Percentiles rank a stretch among this genome's conserved stretches.
Evolutionary conservation across 257 asterid species (phyloP).

Genomic region (Solanum clarkiae): DNA sequence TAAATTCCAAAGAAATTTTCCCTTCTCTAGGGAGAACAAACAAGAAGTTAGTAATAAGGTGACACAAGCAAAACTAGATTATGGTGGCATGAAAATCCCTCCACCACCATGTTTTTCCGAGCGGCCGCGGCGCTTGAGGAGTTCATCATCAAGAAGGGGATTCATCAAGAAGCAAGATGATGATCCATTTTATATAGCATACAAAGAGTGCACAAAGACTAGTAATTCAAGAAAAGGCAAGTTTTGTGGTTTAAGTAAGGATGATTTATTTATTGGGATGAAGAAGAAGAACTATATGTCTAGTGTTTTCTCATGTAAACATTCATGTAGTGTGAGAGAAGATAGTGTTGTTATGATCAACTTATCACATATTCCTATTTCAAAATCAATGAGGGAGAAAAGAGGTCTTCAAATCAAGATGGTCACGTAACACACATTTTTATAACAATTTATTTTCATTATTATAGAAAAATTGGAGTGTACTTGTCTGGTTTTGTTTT

Average conservation of each 20-base stretch:
- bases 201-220: constrained; percentile 58
- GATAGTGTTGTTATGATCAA: constrained; percentile 20
- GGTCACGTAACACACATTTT: no score
- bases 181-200: constrained; percentile 68
- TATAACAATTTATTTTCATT: neutral
- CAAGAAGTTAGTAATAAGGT: constrained; percentile 39
- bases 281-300: constrained; percentile 22
- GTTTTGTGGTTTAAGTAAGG: neutral
- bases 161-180: constrained; percentile 20
- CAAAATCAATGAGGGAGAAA: constrained; percentile 25
- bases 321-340: constrained; percentile 23
- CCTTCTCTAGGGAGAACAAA: constrained; percentile 59
- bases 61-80: neutral
- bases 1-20: constrained; percentile 45
- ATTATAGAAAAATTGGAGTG: neutral
- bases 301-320: constrained; percentile 38
- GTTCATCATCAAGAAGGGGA: constrained; percentile 29
- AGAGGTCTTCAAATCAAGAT: neutral
- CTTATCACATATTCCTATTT: constrained; percentile 12
- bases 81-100: constrained; percentile 17
- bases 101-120: constrained; percentile 45
- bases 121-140: neutral
- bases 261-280: constrained; percentile 13
- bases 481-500: neutral
- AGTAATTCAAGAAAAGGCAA: constrained; percentile 17